Evolutionary conservation across 495 filamentous ascomycete genomes (phyloP).

Genomic region (Cercophora scortea): DNA sequence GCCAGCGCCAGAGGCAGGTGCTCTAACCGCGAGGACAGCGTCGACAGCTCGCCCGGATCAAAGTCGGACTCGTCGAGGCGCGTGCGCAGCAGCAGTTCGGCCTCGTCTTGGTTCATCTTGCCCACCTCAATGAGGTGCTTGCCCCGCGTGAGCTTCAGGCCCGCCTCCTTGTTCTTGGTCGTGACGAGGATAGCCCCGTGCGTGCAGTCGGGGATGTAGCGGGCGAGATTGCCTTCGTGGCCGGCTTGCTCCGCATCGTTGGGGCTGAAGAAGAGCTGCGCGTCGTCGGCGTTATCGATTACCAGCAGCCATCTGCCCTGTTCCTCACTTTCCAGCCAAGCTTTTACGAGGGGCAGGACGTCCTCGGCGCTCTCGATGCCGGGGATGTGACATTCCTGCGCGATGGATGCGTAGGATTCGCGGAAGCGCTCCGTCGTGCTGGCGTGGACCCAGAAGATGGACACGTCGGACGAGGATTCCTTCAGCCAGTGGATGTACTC

Average conservation of each 20-base stretch:
- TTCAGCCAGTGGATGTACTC: constrained; percentile 36
- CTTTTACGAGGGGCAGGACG: constrained; percentile 24
- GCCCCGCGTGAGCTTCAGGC: constrained; percentile 13
- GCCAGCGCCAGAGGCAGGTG: constrained; percentile 39
- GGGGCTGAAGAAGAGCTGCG: constrained; percentile 23
- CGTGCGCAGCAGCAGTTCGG: constrained; percentile 8
- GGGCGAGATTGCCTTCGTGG: constrained; percentile 7
- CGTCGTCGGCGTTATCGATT: constrained; percentile 48
- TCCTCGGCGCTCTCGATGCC: constrained; percentile 25
- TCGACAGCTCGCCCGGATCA: not conserved
- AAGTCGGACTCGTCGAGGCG: constrained; percentile 1
- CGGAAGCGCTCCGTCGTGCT: constrained; percentile 32
- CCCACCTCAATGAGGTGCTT: constrained; percentile 13
- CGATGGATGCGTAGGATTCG: constrained; percentile 35
- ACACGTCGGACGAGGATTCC: constrained; percentile 23
- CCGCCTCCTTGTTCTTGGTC: constrained; percentile 28
- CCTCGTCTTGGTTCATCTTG: constrained; percentile 25
- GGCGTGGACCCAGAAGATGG: constrained; percentile 41
- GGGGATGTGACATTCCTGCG: constrained; percentile 22
- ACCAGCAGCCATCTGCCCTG: constrained; percentile 39
- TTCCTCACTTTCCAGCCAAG: constrained; percentile 28
- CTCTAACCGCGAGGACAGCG: constrained; percentile 29
- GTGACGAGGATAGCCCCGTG: constrained; percentile 33
- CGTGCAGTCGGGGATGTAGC: constrained; percentile 26
- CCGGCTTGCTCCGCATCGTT: constrained; percentile 1